A percentile compares a stretch with the other conserved stretches of the same genome.
Conservation (phyloP, 805 yeast genomes). For the Priceomyces castillae region DNA sequence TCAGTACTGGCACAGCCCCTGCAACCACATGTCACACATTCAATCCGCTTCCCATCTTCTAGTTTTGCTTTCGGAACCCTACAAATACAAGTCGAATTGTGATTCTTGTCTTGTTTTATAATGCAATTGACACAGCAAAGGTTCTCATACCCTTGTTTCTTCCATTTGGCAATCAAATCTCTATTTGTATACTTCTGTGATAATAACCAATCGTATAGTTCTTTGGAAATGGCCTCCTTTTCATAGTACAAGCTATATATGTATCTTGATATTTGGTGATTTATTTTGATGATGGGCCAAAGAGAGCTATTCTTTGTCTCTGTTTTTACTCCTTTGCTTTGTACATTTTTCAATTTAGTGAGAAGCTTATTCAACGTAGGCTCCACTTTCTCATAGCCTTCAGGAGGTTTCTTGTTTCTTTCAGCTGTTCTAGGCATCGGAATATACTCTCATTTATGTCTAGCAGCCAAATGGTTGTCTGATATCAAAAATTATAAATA, state of each 20-base stretch:
- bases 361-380: conserved; percentile 63
- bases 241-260: conserved; percentile 72
- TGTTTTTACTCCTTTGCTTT: conserved; percentile 30
- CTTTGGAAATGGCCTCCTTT: conserved; percentile 61
- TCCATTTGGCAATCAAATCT: conserved; percentile 76
- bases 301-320: conserved; percentile 54
- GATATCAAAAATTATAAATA: background rate
- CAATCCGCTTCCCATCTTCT: conserved; percentile 30
- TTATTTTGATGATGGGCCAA: conserved; percentile 70
- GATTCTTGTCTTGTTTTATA: conserved; percentile 56
- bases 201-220: conserved; percentile 71
- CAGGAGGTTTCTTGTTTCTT: conserved; percentile 60
- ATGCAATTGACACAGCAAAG: conserved; percentile 83
- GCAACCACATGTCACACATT: conserved; percentile 83
- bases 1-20: conserved; percentile 79
- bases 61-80: conserved; percentile 70
- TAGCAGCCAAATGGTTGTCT: background rate
- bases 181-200: conserved; percentile 65
- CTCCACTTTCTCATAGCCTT: conserved; percentile 66
- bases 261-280: conserved; percentile 74
- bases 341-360: conserved; percentile 52
- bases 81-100: conserved; percentile 71
- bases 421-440: conserved; percentile 46
- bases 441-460: background rate
- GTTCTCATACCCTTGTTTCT: conserved; percentile 80